These are phyloP conservation scores for Mycena rebaudengoi DNA, from an alignment of 768 basidiomycete species.

Conservation along the genomic window DNA sequence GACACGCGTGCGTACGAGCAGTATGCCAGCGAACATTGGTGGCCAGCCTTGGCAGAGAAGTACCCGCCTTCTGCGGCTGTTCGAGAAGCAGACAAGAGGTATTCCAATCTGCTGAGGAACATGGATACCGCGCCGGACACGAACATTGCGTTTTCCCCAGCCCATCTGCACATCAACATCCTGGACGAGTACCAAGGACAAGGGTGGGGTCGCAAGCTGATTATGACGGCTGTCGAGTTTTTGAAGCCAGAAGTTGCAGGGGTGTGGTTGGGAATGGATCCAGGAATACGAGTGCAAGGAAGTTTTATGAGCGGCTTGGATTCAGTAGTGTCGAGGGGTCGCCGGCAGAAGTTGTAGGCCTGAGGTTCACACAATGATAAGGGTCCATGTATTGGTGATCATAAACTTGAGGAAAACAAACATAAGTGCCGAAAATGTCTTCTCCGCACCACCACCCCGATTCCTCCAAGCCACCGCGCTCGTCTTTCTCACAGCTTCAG, in stretches of 20 bases:
- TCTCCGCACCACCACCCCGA: neutral
- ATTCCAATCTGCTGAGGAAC: slow-evolving; percentile 50
- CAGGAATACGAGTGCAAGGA: slow-evolving; percentile 66
- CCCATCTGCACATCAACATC: slow-evolving; percentile 82
- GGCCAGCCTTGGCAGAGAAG: slow-evolving; percentile 65
- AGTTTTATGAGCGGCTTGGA: slow-evolving; percentile 70
- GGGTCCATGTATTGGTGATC: neutral
- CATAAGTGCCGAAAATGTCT: neutral
- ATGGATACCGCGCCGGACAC: slow-evolving; percentile 57
- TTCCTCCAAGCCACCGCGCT: neutral
- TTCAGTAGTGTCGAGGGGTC: slow-evolving; percentile 66
- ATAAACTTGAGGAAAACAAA: neutral
- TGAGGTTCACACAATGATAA: slow-evolving; percentile 53
- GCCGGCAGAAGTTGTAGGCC: slow-evolving; percentile 59
- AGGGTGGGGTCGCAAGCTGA: slow-evolving; percentile 76
- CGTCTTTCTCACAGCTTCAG: slow-evolving; percentile 4
- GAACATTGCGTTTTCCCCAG: slow-evolving; percentile 71
- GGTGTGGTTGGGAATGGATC: slow-evolving; percentile 77
- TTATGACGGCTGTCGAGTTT: slow-evolving; percentile 61
- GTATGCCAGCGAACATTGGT: slow-evolving; percentile 66
- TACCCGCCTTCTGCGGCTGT: slow-evolving; percentile 52
- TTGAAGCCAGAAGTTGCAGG: slow-evolving; percentile 58
- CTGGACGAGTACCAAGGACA: slow-evolving; percentile 69
- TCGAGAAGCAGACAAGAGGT: slow-evolving; percentile 54
- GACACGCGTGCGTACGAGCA: slow-evolving; percentile 74